A percentile compares a stretch with the other conserved stretches of the same genome.
These are phyloP conservation scores for Citrus reticulata DNA, from an alignment of 345 rosid species.

Conservation along the genomic window DNA sequence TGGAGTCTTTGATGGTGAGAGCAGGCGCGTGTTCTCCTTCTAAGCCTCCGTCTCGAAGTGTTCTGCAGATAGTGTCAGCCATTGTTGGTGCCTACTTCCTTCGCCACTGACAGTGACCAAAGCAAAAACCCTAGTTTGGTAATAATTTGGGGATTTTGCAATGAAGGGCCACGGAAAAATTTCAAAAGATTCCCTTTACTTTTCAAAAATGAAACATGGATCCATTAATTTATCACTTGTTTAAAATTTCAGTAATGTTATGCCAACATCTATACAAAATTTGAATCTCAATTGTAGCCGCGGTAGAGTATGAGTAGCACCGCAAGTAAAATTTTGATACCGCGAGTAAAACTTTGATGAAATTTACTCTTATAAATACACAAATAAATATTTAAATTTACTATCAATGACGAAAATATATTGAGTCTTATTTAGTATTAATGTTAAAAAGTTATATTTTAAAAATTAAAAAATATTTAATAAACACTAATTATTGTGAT, in stretches of 20 bases:
- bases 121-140: constrained; percentile 24
- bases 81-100: constrained; percentile 18
- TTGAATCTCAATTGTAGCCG: too few species aligned
- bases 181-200: background rate
- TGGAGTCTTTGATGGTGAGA: constrained; percentile 67
- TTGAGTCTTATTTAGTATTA: fast-evolving
- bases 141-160: background rate
- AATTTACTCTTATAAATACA: too few species aligned
- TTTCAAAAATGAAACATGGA: background rate
- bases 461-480: too few species aligned
- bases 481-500: fast-evolving
- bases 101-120: background rate
- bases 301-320: too few species aligned
- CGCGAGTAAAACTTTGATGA: too few species aligned
- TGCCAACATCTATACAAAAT: too few species aligned
- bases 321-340: too few species aligned
- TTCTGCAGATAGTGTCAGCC: constrained; percentile 78
- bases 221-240: background rate
- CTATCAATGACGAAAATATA: too few species aligned
- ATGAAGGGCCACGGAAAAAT: background rate
- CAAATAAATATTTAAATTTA: too few species aligned
- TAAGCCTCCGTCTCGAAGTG: constrained; percentile 73
- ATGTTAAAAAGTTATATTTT: too few species aligned
- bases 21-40: constrained; percentile 85
- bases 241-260: too few species aligned